Conservation (phyloP, 2,329 filamentous ascomycete genomes). For the Penicillium italicum region DNA sequence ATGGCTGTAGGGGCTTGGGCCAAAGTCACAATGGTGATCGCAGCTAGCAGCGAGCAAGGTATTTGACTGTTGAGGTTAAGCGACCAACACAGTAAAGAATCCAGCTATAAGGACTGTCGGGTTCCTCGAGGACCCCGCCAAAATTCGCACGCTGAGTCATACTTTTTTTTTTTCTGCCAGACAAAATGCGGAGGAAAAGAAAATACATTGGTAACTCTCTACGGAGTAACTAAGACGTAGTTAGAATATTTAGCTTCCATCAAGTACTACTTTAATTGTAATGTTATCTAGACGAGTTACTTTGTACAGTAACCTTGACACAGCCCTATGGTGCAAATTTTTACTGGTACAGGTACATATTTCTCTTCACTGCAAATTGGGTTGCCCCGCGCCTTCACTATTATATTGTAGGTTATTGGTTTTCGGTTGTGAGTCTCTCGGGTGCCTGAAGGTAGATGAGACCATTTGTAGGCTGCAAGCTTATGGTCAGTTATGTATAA, state of each 20-base stretch:
- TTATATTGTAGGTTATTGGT: background rate
- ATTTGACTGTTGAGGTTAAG: constrained; percentile 10
- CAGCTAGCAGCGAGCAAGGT: background rate
- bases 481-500: background rate
- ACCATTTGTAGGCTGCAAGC: constrained; percentile 58
- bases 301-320: background rate
- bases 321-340: background rate
- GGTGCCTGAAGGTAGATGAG: constrained; percentile 58
- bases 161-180: constrained; percentile 19
- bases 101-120: background rate
- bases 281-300: background rate
- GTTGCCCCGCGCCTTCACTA: background rate
- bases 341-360: background rate
- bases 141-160: constrained; percentile 26
- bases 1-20: constrained; percentile 26
- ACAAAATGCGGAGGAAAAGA: constrained; percentile 12
- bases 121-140: constrained; percentile 13
- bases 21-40: background rate
- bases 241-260: background rate
- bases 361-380: background rate
- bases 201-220: background rate
- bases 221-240: too few relatives aligned
- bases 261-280: background rate
- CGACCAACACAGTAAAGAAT: background rate
- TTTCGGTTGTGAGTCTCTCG: background rate